These are phyloP conservation scores for Megacollybia marginata DNA, from an alignment of 768 basidiomycete species.

Conservation along the genomic window DNA sequence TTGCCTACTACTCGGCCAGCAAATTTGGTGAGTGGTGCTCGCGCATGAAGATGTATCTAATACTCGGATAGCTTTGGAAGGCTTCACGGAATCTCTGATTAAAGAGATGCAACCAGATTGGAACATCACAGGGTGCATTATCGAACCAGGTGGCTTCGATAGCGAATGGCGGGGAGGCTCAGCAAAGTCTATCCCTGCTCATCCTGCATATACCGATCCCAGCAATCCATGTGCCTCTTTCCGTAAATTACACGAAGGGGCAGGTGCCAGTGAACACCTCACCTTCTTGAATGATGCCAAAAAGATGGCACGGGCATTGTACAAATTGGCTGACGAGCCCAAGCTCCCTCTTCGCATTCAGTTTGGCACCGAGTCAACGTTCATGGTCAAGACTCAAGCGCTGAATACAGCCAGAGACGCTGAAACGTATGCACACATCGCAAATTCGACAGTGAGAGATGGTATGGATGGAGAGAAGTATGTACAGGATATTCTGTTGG, in stretches of 20 bases:
- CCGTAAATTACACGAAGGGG: not conserved
- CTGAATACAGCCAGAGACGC: conserved; percentile 1
- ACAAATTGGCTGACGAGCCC: conserved; percentile 7
- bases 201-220: conserved; percentile 15
- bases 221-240: conserved; percentile 5
- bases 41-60: not conserved
- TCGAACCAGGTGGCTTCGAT: conserved; percentile 17
- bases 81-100: conserved; percentile 22
- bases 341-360: conserved; percentile 17
- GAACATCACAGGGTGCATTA: conserved; percentile 26
- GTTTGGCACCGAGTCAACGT: conserved; percentile 14
- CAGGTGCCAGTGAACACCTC: not conserved
- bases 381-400: conserved; percentile 8
- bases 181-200: conserved; percentile 10
- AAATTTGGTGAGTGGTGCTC: conserved; percentile 25
- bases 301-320: conserved; percentile 12
- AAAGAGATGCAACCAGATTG: conserved; percentile 31
- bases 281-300: conserved; percentile 9
- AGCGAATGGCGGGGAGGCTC: conserved; percentile 14
- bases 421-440: conserved; percentile 1
- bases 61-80: conserved; percentile 22
- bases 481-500: conserved; percentile 3
- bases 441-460: conserved; percentile 4
- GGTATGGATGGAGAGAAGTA: conserved; percentile 6
- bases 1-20: conserved; percentile 24